Evolutionary conservation across 495 filamentous ascomycete species (phyloP).

Genomic region (Penicillium ucsense): DNA sequence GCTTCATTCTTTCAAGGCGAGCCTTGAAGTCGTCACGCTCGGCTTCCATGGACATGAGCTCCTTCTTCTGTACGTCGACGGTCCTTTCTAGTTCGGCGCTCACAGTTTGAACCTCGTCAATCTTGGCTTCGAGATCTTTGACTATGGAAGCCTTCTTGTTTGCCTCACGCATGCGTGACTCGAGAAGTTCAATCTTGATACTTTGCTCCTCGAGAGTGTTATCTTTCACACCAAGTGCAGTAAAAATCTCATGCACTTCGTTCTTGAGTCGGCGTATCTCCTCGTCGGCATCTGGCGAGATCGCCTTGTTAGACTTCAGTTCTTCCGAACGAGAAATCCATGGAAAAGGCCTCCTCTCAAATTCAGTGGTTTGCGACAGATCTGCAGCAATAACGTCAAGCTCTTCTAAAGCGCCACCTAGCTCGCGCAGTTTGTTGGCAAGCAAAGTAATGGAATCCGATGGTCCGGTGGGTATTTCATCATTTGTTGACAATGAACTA

Average conservation of each 20-base stretch:
- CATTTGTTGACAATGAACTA: background rate
- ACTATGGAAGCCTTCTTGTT: constrained; percentile 41
- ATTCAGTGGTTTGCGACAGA: constrained; percentile 72
- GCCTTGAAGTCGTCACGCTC: constrained; percentile 67
- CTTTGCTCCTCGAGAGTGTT: constrained; percentile 86
- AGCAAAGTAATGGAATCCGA: constrained; percentile 61
- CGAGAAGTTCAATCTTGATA: constrained; percentile 47
- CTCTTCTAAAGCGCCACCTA: constrained; percentile 59
- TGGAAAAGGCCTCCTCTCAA: constrained; percentile 63
- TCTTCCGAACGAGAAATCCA: constrained; percentile 79
- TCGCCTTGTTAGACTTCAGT: constrained; percentile 64
- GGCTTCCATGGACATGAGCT: constrained; percentile 43
- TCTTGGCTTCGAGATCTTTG: constrained; percentile 46
- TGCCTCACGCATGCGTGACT: constrained; percentile 45
- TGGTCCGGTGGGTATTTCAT: constrained; percentile 32
- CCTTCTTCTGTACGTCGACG: constrained; percentile 30
- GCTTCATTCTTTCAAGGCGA: constrained; percentile 50
- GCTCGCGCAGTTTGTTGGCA: constrained; percentile 50
- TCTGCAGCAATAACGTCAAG: constrained; percentile 64
- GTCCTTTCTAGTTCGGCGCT: constrained; percentile 24
- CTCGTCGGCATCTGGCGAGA: constrained; percentile 71
- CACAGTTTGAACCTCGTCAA: constrained; percentile 48
- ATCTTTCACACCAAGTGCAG: constrained; percentile 72
- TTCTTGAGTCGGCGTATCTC: constrained; percentile 67
- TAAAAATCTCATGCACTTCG: constrained; percentile 52